A percentile compares a stretch with the other conserved stretches of the same genome.
phyloP scores from a whole-genome alignment of 2,329 filamentous ascomycete species.

The Curvularia sp. region DNA sequence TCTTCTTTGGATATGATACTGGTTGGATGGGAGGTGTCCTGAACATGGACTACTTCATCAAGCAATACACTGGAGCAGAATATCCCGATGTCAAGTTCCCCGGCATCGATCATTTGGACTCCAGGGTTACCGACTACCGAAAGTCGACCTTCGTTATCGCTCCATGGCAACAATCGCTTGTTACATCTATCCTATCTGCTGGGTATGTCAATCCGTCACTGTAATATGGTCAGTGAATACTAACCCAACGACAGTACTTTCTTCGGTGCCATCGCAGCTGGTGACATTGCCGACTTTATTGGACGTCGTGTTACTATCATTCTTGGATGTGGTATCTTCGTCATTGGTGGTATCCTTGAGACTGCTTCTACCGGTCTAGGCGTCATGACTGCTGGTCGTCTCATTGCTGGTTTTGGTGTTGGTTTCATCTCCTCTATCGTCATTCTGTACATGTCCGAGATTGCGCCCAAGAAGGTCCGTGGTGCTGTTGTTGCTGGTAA shows the following conservation, averaged over 20 bases:
- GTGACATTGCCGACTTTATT: constrained; percentile 68
- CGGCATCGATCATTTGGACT: constrained; percentile 61
- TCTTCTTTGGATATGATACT: constrained; percentile 80
- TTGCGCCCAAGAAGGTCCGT: constrained; percentile 72
- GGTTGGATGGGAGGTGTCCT: constrained; percentile 77
- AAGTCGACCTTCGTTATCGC: constrained; percentile 38
- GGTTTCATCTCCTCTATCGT: constrained; percentile 72
- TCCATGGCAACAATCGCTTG: constrained; percentile 60
- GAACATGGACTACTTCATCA: constrained; percentile 53
- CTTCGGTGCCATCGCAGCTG: constrained; percentile 69
- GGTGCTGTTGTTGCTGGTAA: constrained; percentile 72
- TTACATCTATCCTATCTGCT: constrained; percentile 77
- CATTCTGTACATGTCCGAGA: constrained; percentile 83
- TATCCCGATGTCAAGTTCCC: constrained; percentile 52
- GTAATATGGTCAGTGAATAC: background rate
- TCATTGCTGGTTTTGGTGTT: constrained; percentile 77
- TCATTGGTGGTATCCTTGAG: constrained; percentile 63
- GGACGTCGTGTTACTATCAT: constrained; percentile 72
- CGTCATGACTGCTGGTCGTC: constrained; percentile 73
- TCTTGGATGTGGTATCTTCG: constrained; percentile 68
- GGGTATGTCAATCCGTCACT: constrained; percentile 39
- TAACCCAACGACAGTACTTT: constrained; percentile 64
- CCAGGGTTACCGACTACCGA: constrained; percentile 68
- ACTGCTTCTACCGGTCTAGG: constrained; percentile 66
- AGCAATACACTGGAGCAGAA: constrained; percentile 44